phyloP scores from a whole-genome alignment of 2,329 filamentous ascomycete species.

The Cytospora piceae region DNA sequence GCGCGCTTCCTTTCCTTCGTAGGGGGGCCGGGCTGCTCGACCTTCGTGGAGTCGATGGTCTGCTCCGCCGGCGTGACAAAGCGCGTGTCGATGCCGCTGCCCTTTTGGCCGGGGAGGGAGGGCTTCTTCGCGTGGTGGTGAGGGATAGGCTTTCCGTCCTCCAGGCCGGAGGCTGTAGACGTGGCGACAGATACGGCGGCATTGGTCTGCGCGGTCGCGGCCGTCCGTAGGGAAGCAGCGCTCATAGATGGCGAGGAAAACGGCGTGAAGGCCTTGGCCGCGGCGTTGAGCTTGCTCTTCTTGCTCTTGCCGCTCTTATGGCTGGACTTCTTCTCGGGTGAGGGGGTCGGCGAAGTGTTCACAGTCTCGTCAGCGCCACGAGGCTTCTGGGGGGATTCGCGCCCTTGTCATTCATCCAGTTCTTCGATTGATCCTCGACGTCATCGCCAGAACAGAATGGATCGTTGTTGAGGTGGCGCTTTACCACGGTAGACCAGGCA shows the following conservation, averaged over 20 bases:
- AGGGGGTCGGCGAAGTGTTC: conserved; percentile 19
- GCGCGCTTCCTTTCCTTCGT: conserved; percentile 21
- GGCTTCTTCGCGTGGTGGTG: conserved; percentile 17
- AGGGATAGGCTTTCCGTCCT: background rate
- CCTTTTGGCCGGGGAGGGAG: conserved; percentile 18
- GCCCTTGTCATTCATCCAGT: conserved; percentile 11
- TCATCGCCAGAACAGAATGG: conserved; percentile 3
- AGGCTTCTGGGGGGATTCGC: conserved; percentile 19
- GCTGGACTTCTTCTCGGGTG: conserved; percentile 6
- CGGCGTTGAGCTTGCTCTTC: conserved; percentile 29
- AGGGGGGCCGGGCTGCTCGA: conserved; percentile 23
- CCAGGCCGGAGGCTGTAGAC: background rate
- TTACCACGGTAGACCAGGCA: conserved; percentile 13
- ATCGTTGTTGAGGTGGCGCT: conserved; percentile 11
- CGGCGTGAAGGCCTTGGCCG: conserved; percentile 31
- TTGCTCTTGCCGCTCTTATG: background rate
- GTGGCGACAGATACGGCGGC: background rate
- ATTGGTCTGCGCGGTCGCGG: too few relatives aligned
- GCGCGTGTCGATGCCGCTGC: conserved; percentile 12
- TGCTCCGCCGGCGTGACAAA: conserved; percentile 26
- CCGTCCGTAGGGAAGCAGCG: background rate
- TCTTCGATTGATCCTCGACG: background rate
- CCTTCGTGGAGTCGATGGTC: conserved; percentile 16
- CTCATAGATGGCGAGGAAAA: conserved; percentile 10
- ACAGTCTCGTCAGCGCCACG: background rate